phyloP scores from a whole-genome alignment of 495 filamentous ascomycete species.

The Penicillium egyptiacum region DNA sequence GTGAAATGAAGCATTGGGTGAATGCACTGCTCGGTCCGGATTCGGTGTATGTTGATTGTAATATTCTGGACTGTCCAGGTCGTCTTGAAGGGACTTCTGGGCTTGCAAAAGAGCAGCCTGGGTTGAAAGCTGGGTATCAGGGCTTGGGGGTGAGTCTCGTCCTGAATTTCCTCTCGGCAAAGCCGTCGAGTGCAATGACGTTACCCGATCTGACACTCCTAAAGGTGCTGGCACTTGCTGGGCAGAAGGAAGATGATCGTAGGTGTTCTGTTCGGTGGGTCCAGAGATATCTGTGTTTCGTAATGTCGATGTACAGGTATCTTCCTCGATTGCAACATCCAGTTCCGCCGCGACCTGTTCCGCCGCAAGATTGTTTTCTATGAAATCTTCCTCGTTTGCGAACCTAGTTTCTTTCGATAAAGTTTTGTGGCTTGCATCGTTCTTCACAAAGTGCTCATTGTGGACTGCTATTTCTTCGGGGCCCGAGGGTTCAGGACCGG shows the following conservation, averaged over 20 bases:
- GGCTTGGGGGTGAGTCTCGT: constrained; percentile 20
- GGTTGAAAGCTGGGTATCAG: constrained; percentile 46
- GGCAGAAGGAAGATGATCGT: constrained; percentile 42
- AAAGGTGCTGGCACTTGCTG: constrained; percentile 32
- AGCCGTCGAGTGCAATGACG: constrained; percentile 42
- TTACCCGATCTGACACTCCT: constrained; percentile 33
- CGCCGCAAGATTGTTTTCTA: not conserved
- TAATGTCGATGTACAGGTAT: not conserved
- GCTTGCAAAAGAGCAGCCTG: constrained; percentile 51
- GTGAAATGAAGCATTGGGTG: constrained; percentile 18
- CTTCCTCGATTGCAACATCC: not conserved
- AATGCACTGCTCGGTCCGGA: constrained; percentile 18
- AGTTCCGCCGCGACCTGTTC: not conserved
- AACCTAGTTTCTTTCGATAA: constrained; percentile 24
- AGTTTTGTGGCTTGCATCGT: not conserved
- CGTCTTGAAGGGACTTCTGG: constrained; percentile 49
- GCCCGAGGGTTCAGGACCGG: not conserved
- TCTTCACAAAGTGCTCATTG: not conserved
- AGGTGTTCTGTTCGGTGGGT: constrained; percentile 26
- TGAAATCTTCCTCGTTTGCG: constrained; percentile 13
- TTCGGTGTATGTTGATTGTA: constrained; percentile 15
- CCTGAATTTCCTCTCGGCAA: constrained; percentile 28
- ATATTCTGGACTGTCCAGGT: constrained; percentile 37
- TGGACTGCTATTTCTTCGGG: not conserved
- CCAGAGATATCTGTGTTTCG: not conserved